These are phyloP conservation scores for Globisporangium lucens DNA, from an alignment of 352 stramenopile genomes.

Conservation along the genomic window DNA sequence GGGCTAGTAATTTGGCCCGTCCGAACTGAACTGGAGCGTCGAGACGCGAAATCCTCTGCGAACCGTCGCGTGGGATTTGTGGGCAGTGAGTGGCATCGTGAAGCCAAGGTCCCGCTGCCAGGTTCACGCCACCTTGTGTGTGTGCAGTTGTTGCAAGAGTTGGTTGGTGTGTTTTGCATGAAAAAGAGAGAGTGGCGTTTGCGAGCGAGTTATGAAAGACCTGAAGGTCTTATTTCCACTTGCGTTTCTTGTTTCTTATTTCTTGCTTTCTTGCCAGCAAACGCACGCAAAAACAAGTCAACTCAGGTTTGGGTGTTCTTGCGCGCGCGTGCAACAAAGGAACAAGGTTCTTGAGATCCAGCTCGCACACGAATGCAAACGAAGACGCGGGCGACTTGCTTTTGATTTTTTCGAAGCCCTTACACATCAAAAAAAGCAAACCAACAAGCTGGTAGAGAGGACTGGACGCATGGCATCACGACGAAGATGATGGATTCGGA, in stretches of 20 bases:
- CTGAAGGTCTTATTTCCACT: not conserved
- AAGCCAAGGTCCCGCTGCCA: not conserved
- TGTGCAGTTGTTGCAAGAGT: not conserved
- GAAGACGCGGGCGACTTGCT: not conserved
- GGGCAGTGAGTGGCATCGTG: slow-evolving; percentile 14
- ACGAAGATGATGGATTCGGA: not conserved
- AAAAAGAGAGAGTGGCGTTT: not conserved
- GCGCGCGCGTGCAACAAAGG: too few relatives aligned
- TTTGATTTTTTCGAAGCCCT: not conserved
- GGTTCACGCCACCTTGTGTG: not conserved
- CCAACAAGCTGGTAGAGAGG: not conserved
- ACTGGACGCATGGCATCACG: not conserved
- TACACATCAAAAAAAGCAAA: not conserved
- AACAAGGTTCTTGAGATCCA: not conserved
- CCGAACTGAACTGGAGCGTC: slow-evolving; percentile 6
- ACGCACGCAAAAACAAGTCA: not conserved
- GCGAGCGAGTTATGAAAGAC: not conserved
- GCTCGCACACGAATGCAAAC: not conserved
- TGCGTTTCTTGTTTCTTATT: not conserved
- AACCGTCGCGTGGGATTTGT: not conserved
- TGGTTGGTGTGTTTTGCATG: not conserved
- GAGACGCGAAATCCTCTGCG: not conserved
- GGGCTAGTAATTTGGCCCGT: not conserved
- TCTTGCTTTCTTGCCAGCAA: too few relatives aligned
- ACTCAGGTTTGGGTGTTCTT: not conserved